A percentile compares a stretch with the other conserved stretches of the same genome.
These are phyloP conservation scores for Hypoxylon sp. DNA, from an alignment of 2,329 filamentous ascomycete species.

Conservation along the genomic window DNA sequence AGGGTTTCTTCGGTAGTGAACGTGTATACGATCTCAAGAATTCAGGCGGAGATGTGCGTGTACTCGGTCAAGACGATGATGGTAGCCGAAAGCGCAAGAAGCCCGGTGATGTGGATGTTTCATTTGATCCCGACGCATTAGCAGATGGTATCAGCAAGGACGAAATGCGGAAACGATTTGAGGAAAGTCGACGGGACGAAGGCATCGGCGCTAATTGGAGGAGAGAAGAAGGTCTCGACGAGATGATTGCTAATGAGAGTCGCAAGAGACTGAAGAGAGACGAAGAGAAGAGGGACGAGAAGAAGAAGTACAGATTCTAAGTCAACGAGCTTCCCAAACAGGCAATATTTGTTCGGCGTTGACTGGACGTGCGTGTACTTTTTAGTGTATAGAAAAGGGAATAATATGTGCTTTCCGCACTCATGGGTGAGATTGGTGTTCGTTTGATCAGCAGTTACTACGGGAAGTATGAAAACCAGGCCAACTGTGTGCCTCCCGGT, in stretches of 20 bases:
- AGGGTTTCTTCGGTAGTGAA: conserved; percentile 96
- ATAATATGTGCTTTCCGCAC: conserved; percentile 3
- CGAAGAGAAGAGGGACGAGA: conserved; percentile 77
- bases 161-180: conserved; percentile 81
- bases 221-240: conserved; percentile 86
- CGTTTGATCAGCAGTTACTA: conserved; percentile 6
- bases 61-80: conserved; percentile 83
- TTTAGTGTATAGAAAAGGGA: conserved; percentile 30
- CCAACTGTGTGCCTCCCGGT: too few relatives aligned
- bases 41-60: conserved; percentile 62
- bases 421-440: not conserved
- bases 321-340: not conserved
- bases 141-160: conserved; percentile 83
- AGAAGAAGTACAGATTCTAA: conserved; percentile 63
- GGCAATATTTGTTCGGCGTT: conserved; percentile 8
- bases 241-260: conserved; percentile 95
- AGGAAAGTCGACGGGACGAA: conserved; percentile 73
- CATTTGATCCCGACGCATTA: conserved; percentile 85
- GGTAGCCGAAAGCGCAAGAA: conserved; percentile 85
- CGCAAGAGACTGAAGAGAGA: conserved; percentile 90
- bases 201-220: conserved; percentile 74
- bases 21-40: conserved; percentile 87
- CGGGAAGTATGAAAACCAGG: not conserved
- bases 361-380: conserved; percentile 18
- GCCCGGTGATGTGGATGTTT: conserved; percentile 92